phyloP scores from a whole-genome alignment of 352 stramenopile species.

The Saprolegnia parasitica region DNA sequence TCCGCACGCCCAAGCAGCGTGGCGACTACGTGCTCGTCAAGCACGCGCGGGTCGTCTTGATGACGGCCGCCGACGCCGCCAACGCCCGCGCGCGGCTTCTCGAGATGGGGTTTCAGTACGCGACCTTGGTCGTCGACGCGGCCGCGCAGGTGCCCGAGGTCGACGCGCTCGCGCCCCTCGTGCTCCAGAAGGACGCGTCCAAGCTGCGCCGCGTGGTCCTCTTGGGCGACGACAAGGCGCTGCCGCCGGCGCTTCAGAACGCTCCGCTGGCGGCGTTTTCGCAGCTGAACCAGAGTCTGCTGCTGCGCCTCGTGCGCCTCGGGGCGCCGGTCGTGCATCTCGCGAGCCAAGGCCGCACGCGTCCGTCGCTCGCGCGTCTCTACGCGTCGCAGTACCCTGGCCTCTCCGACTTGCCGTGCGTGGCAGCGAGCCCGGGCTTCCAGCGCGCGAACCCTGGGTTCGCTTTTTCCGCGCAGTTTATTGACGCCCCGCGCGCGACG shows the following conservation, averaged over 20 bases:
- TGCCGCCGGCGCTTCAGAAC: constrained; percentile 90
- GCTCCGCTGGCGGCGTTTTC: constrained; percentile 82
- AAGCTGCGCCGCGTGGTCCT: constrained; percentile 93
- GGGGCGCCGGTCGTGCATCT: constrained; percentile 90
- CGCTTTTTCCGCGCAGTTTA: constrained; percentile 83
- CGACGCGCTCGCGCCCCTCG: constrained; percentile 88
- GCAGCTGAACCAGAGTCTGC: constrained; percentile 93
- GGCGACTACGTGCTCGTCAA: constrained; percentile 94
- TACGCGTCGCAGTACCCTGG: constrained; percentile 80
- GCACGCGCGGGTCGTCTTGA: constrained; percentile 91
- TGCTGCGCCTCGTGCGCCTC: constrained; percentile 91
- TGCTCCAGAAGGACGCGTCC: constrained; percentile 59
- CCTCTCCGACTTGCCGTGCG: constrained; percentile 32
- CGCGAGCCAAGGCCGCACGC: constrained; percentile 85
- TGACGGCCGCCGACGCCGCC: constrained; percentile 95
- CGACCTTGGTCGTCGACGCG: constrained; percentile 95
- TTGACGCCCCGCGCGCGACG: constrained; percentile 67
- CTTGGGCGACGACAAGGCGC: constrained; percentile 91
- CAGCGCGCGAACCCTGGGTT: constrained; percentile 86
- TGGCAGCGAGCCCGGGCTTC: constrained; percentile 30
- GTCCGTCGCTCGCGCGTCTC: constrained; percentile 80
- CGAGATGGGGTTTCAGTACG: constrained; percentile 70
- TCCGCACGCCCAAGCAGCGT: constrained; percentile 88
- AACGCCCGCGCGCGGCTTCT: constrained; percentile 82
- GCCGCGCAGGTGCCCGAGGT: constrained; percentile 93